Evolutionary conservation across 2,329 filamentous ascomycete species (phyloP).

Genomic region (Ophidiomyces ophidiicola): DNA sequence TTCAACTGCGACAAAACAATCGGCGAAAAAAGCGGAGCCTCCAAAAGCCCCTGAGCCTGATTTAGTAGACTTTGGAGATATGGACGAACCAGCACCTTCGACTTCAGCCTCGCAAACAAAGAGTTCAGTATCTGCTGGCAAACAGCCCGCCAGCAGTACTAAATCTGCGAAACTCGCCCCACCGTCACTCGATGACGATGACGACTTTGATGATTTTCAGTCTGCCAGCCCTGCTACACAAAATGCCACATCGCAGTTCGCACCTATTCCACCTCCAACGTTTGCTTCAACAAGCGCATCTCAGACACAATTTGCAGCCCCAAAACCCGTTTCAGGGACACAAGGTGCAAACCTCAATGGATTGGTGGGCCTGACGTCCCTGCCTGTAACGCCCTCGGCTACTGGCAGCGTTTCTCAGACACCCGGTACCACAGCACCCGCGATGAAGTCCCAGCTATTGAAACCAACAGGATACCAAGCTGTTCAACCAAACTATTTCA

Average conservation of each 20-base stretch:
- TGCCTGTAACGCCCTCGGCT: slow-evolving; percentile 55
- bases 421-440: slow-evolving; percentile 33
- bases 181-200: slow-evolving; percentile 54
- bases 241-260: slow-evolving; percentile 25
- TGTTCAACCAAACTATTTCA: slow-evolving; percentile 85
- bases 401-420: slow-evolving; percentile 47
- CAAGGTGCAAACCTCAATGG: slow-evolving; percentile 70
- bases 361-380: slow-evolving; percentile 66
- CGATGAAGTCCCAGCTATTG: slow-evolving; percentile 34
- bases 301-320: slow-evolving; percentile 61
- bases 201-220: slow-evolving; percentile 97
- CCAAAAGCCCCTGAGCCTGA: slow-evolving; percentile 81
- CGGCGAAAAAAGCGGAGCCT: slow-evolving; percentile 54
- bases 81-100: slow-evolving; percentile 42
- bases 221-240: slow-evolving; percentile 56
- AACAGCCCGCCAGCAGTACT: slow-evolving; percentile 36
- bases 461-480: slow-evolving; percentile 60
- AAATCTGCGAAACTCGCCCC: slow-evolving; percentile 39
- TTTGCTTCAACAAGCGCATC: slow-evolving; percentile 35
- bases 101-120: slow-evolving; percentile 23
- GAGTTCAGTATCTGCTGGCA: slow-evolving; percentile 26
- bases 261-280: slow-evolving; percentile 35
- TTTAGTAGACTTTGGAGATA: slow-evolving; percentile 75
- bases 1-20: slow-evolving; percentile 27
- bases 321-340: slow-evolving; percentile 71